Base-by-base conservation (phyloP, 164 flowering plant species). In the Dillenia suffruticosa region DNA sequence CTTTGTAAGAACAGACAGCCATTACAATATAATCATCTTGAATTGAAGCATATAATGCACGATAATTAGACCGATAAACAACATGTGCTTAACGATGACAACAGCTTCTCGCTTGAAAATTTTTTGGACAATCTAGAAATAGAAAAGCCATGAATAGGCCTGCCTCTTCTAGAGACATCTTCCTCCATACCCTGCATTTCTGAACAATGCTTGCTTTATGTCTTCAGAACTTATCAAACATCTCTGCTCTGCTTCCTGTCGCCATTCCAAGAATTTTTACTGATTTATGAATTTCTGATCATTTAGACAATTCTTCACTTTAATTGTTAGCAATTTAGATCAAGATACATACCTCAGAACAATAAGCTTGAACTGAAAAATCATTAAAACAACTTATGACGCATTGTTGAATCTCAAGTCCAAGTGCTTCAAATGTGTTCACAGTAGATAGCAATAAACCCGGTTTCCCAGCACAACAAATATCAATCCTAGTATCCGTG, bases 371-470 rank as follows among this genome's bases (percentile, higher is more conserved):
- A 76, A 87, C 56, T 64, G 86, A 76, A 72, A 93, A 93, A 40
- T 92, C 98, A 76, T 81, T 84, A 74, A 92, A 90, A 46, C 96
- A 92, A 75, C 96, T 90, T 53, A 92, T 82, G 22, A 92, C 96
- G 75, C 98, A 92, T 45, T 90, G 92, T 70, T 92, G 84, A 75
- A 92, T 88, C 74, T 88, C 90, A 56, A 92, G 84, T 66, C 96
- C 98, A 57, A 84, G 62, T 62, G 86, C 87, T 68, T 92, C 98
- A 14, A 92, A 61, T 3, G 92, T 81, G 43, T 55, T 70, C 12
- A 92, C 74, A 1, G 92, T 92, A 9, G 98, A 86, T 5, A 82
- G 68, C 68, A 90, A 49, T 70, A 90, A 69, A 8, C 93, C 96
- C 5, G 93, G 93, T 66, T 88, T 88, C 50, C 81, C 83, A 10